Percentiles rank a stretch among this genome's conserved stretches.
These are phyloP conservation scores for Mortierella alpina DNA, from an alignment of 192 early-diverging fungal genomes.

Conservation along the genomic window DNA sequence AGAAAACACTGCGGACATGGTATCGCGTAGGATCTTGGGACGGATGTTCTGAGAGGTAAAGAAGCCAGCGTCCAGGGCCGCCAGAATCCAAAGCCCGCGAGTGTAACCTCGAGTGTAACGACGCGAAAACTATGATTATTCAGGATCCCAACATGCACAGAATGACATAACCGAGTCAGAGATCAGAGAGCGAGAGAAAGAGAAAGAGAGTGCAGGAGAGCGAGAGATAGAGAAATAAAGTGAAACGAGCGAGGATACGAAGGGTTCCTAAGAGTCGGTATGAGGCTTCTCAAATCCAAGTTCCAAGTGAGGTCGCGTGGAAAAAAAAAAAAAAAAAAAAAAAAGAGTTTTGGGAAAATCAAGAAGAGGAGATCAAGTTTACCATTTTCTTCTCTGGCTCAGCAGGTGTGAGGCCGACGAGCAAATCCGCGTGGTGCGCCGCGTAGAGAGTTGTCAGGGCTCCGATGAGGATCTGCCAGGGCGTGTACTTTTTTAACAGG, in stretches of 20 bases:
- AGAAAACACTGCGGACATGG: slow-evolving; percentile 80
- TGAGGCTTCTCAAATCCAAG: not conserved
- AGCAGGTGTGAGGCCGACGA: slow-evolving; percentile 43
- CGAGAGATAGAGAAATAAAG: too few relatives aligned
- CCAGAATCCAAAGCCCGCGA: slow-evolving; percentile 89
- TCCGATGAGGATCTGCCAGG: slow-evolving; percentile 45
- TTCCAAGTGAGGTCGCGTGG: not conserved
- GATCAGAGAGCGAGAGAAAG: not conserved
- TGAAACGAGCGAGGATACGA: too few relatives aligned
- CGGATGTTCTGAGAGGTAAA: slow-evolving; percentile 86
- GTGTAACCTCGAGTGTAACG: slow-evolving; percentile 93
- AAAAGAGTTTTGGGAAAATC: not conserved
- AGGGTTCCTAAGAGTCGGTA: too few relatives aligned
- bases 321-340: slow-evolving; percentile 9
- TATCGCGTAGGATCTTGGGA: slow-evolving; percentile 80
- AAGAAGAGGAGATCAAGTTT: not conserved
- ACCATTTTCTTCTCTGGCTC: slow-evolving; percentile 48
- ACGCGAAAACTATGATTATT: slow-evolving; percentile 23
- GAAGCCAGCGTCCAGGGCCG: slow-evolving; percentile 94
- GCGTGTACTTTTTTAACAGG: slow-evolving; percentile 30
- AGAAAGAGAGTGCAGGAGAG: not conserved
- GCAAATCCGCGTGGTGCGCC: slow-evolving; percentile 40
- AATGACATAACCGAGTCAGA: too few relatives aligned
- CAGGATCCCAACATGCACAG: not conserved
- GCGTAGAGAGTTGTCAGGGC: slow-evolving; percentile 47